A percentile compares a stretch with the other conserved stretches of the same genome.
These are phyloP conservation scores for Lipomyces spencermartinsiae DNA, from an alignment of 805 yeast genomes.

Conservation along the genomic window DNA sequence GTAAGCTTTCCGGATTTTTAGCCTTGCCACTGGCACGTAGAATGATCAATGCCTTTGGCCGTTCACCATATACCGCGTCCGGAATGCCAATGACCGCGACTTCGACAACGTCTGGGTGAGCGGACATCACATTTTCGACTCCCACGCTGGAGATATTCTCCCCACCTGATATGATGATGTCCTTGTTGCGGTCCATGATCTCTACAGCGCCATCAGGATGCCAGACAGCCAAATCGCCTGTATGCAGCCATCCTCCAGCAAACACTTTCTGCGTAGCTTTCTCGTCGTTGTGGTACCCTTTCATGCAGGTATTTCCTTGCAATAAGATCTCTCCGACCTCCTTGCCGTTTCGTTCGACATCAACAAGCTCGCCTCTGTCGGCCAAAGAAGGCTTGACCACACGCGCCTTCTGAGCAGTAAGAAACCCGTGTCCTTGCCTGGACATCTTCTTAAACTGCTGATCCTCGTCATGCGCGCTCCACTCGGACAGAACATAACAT, in stretches of 20 bases:
- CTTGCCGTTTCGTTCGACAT: conserved; percentile 44
- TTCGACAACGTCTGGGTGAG: conserved; percentile 44
- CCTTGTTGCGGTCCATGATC: conserved; percentile 48
- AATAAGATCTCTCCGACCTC: conserved; percentile 47
- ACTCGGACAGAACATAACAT: conserved; percentile 44
- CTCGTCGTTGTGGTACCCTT: conserved; percentile 46
- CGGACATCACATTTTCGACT: conserved; percentile 43
- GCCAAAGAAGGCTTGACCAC: conserved; percentile 39
- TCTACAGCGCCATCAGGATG: conserved; percentile 47
- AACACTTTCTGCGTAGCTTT: conserved; percentile 46
- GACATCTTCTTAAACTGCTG: conserved; percentile 43
- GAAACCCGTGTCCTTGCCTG: conserved; percentile 46
- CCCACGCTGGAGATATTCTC: conserved; percentile 49
- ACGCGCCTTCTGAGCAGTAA: conserved; percentile 42
- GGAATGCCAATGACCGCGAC: conserved; percentile 47
- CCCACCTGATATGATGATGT: conserved; percentile 49
- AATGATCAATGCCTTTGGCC: conserved; percentile 46
- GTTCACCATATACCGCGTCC: conserved; percentile 46
- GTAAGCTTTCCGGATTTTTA: background rate
- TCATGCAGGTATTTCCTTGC: conserved; percentile 46
- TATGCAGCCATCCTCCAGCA: conserved; percentile 41
- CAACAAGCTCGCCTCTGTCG: conserved; percentile 34
- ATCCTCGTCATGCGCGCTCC: conserved; percentile 43
- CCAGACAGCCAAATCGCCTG: conserved; percentile 47
- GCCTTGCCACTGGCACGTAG: conserved; percentile 15